These are phyloP conservation scores for Zygnema circumcarinatum DNA, from an alignment of 139 green algal species.

Conservation along the genomic window DNA sequence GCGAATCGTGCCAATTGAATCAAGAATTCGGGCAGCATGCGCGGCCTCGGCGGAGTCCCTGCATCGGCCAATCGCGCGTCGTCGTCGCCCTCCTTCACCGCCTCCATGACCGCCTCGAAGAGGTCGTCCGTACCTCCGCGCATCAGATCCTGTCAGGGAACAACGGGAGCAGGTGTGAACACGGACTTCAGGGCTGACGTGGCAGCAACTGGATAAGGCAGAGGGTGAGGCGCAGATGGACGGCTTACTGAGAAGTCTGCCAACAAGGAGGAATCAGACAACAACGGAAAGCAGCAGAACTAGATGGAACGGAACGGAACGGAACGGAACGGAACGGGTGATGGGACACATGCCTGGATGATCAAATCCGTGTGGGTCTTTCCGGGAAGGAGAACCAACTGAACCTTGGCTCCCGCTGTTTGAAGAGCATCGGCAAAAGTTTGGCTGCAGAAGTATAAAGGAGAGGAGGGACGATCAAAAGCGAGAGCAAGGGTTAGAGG, in stretches of 20 bases:
- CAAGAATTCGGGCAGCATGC: neutral
- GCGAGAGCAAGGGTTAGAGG: too few relatives aligned
- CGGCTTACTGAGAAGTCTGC: neutral
- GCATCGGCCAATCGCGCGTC: neutral
- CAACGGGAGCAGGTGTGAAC: neutral
- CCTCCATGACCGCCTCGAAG: neutral
- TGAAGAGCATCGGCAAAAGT: slow-evolving; percentile 42
- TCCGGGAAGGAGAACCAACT: slow-evolving; percentile 24
- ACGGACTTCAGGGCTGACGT: neutral
- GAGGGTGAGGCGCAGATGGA: too few relatives aligned
- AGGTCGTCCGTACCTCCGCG: neutral
- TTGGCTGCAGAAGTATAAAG: slow-evolving; percentile 6
- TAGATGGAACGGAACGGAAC: neutral
- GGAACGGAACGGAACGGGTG: too few relatives aligned
- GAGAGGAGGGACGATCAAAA: too few relatives aligned
- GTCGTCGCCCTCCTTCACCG: neutral
- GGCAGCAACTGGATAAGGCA: neutral
- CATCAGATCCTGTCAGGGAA: neutral
- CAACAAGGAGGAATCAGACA: neutral
- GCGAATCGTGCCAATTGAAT: neutral
- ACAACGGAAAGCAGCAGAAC: neutral
- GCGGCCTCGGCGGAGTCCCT: neutral
- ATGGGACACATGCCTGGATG: neutral
- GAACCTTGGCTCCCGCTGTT: slow-evolving; percentile 20
- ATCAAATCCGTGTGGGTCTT: slow-evolving; percentile 35